A percentile compares a stretch with the other conserved stretches of the same genome.
These are phyloP conservation scores for Fusarium multiceps DNA, from an alignment of 2,329 filamentous ascomycete species.

Conservation along the genomic window DNA sequence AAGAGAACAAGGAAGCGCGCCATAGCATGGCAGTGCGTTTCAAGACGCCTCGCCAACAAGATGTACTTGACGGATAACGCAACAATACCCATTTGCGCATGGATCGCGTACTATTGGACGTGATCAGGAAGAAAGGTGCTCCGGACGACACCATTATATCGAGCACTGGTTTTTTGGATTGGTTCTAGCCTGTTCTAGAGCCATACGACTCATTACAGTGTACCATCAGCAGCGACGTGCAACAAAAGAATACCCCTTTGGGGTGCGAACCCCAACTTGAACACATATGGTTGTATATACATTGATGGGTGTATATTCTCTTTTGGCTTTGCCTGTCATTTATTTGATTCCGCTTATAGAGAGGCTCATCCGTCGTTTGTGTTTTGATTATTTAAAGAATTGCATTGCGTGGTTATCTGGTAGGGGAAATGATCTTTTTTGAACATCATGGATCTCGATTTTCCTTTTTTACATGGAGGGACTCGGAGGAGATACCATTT, in stretches of 20 bases:
- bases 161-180: slow-evolving; percentile 17
- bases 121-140: slow-evolving; percentile 18
- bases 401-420: slow-evolving; percentile 41
- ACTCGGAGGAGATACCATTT: slow-evolving; percentile 40
- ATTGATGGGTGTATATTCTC: slow-evolving; percentile 21
- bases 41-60: slow-evolving; percentile 6
- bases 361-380: slow-evolving; percentile 25
- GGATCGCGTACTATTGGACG: slow-evolving; percentile 20
- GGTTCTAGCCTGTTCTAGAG: slow-evolving; percentile 18
- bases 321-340: slow-evolving; percentile 16
- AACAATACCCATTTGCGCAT: slow-evolving; percentile 35
- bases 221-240: slow-evolving; percentile 33
- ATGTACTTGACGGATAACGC: slow-evolving; percentile 28
- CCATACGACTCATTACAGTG: slow-evolving; percentile 27
- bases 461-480: slow-evolving; percentile 24
- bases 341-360: slow-evolving; percentile 30
- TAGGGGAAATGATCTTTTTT: slow-evolving; percentile 26
- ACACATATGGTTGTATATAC: slow-evolving; percentile 41
- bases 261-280: slow-evolving; percentile 41
- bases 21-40: slow-evolving; percentile 2
- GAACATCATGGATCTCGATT: slow-evolving; percentile 31
- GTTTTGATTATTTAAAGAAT: slow-evolving; percentile 31
- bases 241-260: slow-evolving; percentile 38
- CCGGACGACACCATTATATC: slow-evolving; percentile 19
- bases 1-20: background rate